These are phyloP conservation scores for Grammothele lineata DNA, from an alignment of 768 basidiomycete species.

Conservation along the genomic window DNA sequence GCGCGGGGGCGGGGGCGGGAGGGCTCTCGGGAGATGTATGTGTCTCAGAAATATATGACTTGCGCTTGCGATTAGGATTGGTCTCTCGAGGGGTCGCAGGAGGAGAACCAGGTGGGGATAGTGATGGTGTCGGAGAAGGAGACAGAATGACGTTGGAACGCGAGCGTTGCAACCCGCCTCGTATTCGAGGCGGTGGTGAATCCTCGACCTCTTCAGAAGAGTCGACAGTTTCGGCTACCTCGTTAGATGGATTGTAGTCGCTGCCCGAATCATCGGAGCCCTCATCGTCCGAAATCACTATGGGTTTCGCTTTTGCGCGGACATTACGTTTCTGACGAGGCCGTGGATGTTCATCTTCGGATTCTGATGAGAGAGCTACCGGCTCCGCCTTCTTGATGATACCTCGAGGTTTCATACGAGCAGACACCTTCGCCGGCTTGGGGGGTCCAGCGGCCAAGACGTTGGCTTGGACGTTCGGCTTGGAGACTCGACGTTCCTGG, in stretches of 20 bases:
- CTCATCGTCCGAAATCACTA: slow-evolving; percentile 13
- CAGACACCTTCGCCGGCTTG: not conserved
- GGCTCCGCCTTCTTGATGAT: not conserved
- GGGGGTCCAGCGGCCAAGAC: slow-evolving; percentile 8
- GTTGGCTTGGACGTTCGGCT: slow-evolving; percentile 39
- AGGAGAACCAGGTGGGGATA: not conserved
- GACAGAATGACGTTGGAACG: slow-evolving; percentile 3
- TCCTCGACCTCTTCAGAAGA: not conserved
- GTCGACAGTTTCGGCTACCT: not conserved
- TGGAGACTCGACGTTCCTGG: slow-evolving; percentile 58
- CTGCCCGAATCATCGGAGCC: slow-evolving; percentile 1
- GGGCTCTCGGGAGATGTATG: not conserved
- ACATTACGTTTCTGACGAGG: slow-evolving; percentile 2
- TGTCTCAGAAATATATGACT: no score
- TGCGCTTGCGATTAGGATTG: not conserved
- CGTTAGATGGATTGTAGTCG: slow-evolving; percentile 1
- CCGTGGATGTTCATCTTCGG: slow-evolving; percentile 1
- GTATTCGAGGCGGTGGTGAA: not conserved
- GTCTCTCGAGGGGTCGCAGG: not conserved
- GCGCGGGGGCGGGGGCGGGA: no score
- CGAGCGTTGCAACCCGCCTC: not conserved
- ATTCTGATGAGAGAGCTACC: slow-evolving; percentile 5
- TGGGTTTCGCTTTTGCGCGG: slow-evolving; percentile 1
- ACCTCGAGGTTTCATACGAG: no score
- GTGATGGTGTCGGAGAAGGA: slow-evolving; percentile 6